Evolutionary conservation across 495 filamentous ascomycete genomes (phyloP).

Genomic region (Pseudotulostoma volvatum): DNA sequence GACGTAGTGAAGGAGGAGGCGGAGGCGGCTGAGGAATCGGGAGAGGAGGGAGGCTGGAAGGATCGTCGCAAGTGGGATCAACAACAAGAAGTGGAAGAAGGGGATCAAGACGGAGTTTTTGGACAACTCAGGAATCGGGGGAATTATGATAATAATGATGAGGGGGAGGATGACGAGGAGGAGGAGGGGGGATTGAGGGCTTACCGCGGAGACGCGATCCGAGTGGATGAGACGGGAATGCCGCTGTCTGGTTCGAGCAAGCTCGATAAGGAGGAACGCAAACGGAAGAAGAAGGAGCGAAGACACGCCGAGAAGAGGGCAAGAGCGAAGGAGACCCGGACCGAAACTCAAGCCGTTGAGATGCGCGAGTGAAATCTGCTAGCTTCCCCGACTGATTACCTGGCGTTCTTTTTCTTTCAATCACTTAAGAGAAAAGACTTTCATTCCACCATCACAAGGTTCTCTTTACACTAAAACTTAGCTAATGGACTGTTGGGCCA

Average conservation of each 20-base stretch:
- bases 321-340: slow-evolving; percentile 21
- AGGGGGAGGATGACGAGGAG: slow-evolving; percentile 12
- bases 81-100: slow-evolving; percentile 25
- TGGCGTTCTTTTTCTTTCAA: slow-evolving; percentile 4
- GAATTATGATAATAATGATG: slow-evolving; percentile 6
- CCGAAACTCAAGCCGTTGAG: slow-evolving; percentile 10
- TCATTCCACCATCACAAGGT: too few species aligned
- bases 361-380: slow-evolving; percentile 1
- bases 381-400: too few species aligned
- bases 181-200: slow-evolving; percentile 8
- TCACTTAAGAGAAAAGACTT: too few species aligned
- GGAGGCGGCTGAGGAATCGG: slow-evolving; percentile 5
- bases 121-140: slow-evolving; percentile 15
- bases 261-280: slow-evolving; percentile 33
- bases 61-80: slow-evolving; percentile 34
- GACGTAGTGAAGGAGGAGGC: slow-evolving; percentile 15
- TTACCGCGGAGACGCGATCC: slow-evolving; percentile 8
- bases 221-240: slow-evolving; percentile 8
- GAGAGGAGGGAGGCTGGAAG: slow-evolving; percentile 25
- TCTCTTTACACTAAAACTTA: too few species aligned
- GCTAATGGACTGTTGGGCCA: too few species aligned
- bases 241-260: slow-evolving; percentile 1
- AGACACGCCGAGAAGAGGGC: slow-evolving; percentile 26
- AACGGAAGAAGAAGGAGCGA: slow-evolving; percentile 35
- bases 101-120: slow-evolving; percentile 13